Base-by-base conservation (phyloP, 345 rosid genomes). In the Acer saccharum region DNA sequence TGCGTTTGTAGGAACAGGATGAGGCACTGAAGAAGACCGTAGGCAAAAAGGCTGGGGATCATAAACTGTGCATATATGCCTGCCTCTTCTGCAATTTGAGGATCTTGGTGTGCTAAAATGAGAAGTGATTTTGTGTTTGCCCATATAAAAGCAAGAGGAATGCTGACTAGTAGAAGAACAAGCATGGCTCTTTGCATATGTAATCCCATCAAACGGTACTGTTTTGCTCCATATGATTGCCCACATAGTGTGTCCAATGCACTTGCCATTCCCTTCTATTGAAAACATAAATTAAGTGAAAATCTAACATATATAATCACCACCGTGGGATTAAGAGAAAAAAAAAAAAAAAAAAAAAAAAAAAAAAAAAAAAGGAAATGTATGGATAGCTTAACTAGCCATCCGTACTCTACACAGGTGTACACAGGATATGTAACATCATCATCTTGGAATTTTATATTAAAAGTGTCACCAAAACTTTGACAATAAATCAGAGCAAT, bases 211-310 rank as follows among this genome's bases (percentile, higher is more conserved):
- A 89, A 76, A 27, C 76, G 86, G 75, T 89, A 84, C 82, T 86
- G 94, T 79, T 83, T 87, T 21, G 96, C 98, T 76, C 98, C 98
- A 70, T 84, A 92, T 2, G 98, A 86, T 71, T 94, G 97, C 2
- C 98, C 97, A 63, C 96, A 91, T 11, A 88, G 87, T 14, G 98
- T 94, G 10, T 94, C 95, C 39, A 94, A 83, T 0, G 98, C 95
- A 74, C 94, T 87, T 77, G 94, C 90, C 91, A 91, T 88, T 83
- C 98, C 98, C 84, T 79, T 21, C 98, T 94, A 64, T 64, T 81
- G 11, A 75, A 78, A 55, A 66, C 20, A 32, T 35, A 71, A 25
- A 65, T 1, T 6, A 18, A 44, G 35, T 4, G 58, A 54, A 44
- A 57, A 62, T 61, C n/a, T 21, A n/a, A n/a, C n/a, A n/a, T 41